Conservation (phyloP, 768 basidiomycete genomes). For the Gautieria morchelliformis region DNA sequence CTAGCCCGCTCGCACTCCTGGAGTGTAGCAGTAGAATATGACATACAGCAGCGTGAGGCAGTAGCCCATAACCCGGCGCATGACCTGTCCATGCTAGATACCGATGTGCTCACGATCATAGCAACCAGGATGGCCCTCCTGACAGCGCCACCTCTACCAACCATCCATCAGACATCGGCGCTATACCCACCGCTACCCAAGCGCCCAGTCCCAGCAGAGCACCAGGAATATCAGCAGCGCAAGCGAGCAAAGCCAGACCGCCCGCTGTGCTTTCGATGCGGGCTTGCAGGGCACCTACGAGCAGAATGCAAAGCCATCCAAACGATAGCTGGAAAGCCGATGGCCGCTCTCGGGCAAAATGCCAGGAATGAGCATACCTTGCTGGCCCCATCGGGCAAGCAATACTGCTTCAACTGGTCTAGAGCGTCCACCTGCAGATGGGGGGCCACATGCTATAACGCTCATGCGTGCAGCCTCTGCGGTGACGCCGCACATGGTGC, state of each 20-base stretch:
- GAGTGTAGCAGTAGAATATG: too few relatives aligned
- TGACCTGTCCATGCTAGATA: not conserved
- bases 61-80: not conserved
- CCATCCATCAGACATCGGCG: too few relatives aligned
- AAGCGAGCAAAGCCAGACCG: constrained; percentile 17
- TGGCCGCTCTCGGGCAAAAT: constrained; percentile 9
- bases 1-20: not conserved
- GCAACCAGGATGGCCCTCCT: not conserved
- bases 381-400: constrained; percentile 11
- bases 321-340: constrained; percentile 15
- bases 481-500: too few relatives aligned
- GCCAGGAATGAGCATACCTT: constrained; percentile 15
- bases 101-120: not conserved
- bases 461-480: constrained; percentile 25
- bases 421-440: constrained; percentile 12
- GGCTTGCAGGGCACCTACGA: too few relatives aligned
- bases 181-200: not conserved
- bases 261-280: too few relatives aligned
- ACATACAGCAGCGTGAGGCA: too few relatives aligned
- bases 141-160: too few relatives aligned
- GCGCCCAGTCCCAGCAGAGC: not conserved
- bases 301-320: too few relatives aligned
- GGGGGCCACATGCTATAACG: constrained; percentile 13
- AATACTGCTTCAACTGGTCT: constrained; percentile 23
- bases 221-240: too few relatives aligned